Evolutionary conservation across 148 eudicot species (phyloP), one percentile per base, ranked within the genome.

Genomic region (Polygonum aviculare): DNA sequence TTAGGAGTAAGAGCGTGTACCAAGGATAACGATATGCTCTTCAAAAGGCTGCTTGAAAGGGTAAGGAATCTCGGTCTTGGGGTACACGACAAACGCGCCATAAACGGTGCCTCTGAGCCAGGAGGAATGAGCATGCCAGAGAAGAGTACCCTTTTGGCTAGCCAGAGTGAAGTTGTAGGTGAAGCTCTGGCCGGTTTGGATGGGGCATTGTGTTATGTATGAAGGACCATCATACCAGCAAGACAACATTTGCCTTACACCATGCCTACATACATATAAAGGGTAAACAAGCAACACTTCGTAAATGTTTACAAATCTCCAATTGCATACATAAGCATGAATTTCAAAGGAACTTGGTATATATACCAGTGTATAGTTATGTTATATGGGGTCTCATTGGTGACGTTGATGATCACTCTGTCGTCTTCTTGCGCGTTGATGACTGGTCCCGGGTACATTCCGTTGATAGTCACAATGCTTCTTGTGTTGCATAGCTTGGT

Each of bases 51-150:
- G 77, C 31, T 74, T 48, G 47, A 86, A 86, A 65, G 94, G 91
- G 82, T 88, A 90, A 65, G 90, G 85, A 16, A 86, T 80, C 45
- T 89, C 86, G 22, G 84, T 74, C 77, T 85, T 90, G 1, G 94
- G 94, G 47, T 84, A 84, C 19, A 87, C 55, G 38, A 88, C 84
- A 78, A 90, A 80, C 79, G 90, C 94, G 40, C 94, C 94, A 75
- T 90, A 79, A 72, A 88, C 91, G 41, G 92, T 90, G 51, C 83
- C 94, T 31, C 94, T 76, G 59, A 88, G 92, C 94, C 94, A 90
- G 2, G 89, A 85, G 73, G 86, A 72, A 83, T 89, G 93, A 69
- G 89, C 93, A 80, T 89, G 93, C 93, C 93, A 89, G 11, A 89
- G 73, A 75, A 90, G 86, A 54, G 91, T 88, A 40, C 94, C 94